Percentiles rank a stretch among this genome's conserved stretches.
Conservation (phyloP, 257 asterid species). For the Thymus mandschuricus region DNA sequence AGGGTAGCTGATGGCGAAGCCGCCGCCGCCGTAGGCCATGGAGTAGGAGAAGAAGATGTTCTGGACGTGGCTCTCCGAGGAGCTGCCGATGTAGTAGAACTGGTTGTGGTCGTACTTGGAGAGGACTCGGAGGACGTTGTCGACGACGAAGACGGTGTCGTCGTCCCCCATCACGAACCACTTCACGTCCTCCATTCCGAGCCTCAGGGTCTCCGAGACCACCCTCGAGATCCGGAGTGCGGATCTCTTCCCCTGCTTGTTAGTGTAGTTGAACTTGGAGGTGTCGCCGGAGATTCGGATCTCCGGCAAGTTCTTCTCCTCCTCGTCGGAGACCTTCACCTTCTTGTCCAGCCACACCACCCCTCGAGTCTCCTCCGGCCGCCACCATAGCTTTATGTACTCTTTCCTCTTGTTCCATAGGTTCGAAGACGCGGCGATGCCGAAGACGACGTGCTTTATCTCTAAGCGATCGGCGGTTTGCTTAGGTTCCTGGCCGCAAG, state of each 20-base stretch:
- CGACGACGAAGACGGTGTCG: conserved; percentile 77
- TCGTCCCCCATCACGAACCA: conserved; percentile 97
- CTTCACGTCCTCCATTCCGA: conserved; percentile 61
- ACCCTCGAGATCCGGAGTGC: conserved; percentile 79
- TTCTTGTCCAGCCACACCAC: conserved; percentile 68
- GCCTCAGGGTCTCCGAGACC: conserved; percentile 74
- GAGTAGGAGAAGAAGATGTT: conserved; percentile 71
- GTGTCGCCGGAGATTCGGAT: conserved; percentile 62
- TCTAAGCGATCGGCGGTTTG: conserved; percentile 30
- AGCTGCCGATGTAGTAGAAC: conserved; percentile 73
- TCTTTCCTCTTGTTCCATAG: conserved; percentile 71
- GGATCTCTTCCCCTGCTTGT: conserved; percentile 62
- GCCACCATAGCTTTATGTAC: conserved; percentile 74
- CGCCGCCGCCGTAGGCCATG: conserved; percentile 95
- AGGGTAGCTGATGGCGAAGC: conserved; percentile 87
- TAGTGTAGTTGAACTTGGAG: conserved; percentile 51
- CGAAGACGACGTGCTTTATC: conserved; percentile 59
- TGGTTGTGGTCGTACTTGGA: conserved; percentile 70
- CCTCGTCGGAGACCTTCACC: conserved; percentile 43
- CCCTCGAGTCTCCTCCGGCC: conserved; percentile 64
- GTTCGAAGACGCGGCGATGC: conserved; percentile 67
- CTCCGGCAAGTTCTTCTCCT: conserved; percentile 42
- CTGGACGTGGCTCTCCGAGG: conserved; percentile 81
- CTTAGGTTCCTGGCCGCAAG: background rate
- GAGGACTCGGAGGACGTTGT: conserved; percentile 68